Percentiles rank a stretch among this genome's conserved stretches.
Conservation (phyloP, 2,329 filamentous ascomycete species). For the Metarhizium sp. region DNA sequence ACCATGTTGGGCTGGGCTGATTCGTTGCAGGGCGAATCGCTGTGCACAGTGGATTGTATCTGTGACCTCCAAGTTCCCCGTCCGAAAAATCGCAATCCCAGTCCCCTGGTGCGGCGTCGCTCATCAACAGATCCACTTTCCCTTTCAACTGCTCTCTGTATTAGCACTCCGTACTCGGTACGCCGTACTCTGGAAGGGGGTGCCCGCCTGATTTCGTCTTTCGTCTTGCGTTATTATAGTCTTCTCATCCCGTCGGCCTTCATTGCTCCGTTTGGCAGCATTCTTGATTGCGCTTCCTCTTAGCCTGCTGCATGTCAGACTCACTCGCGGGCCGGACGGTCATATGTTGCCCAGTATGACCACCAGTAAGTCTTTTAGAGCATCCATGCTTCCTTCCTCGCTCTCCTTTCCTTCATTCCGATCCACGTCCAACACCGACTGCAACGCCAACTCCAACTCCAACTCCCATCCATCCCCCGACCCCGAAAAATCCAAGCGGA, state of each 20-base stretch:
- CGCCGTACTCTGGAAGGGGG: neutral
- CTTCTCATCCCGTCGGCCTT: neutral
- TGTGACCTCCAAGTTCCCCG: neutral
- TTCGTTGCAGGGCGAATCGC: neutral
- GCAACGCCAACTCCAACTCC: neutral
- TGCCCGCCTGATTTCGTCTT: neutral
- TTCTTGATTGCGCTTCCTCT: constrained; percentile 14
- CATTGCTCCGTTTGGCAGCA: neutral
- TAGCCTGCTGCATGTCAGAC: constrained; percentile 17
- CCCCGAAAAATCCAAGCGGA: constrained; percentile 3
- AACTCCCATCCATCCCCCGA: constrained; percentile 14
- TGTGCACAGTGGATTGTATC: neutral
- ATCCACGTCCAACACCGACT: constrained; percentile 3
- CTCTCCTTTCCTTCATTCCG: constrained; percentile 25
- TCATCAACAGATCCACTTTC: neutral
- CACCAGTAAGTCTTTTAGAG: constrained; percentile 35
- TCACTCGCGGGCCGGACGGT: constrained; percentile 13
- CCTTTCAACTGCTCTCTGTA: neutral
- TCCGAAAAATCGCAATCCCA: too few relatives aligned
- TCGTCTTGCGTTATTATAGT: neutral
- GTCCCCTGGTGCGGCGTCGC: neutral
- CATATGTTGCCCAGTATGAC: constrained; percentile 30
- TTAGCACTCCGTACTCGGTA: too few relatives aligned
- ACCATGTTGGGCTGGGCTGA: neutral
- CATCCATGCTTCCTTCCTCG: constrained; percentile 26